Percentiles rank a stretch among this genome's conserved stretches.
These are phyloP conservation scores for Aspergillus sp. DNA, from an alignment of 2,329 filamentous ascomycete genomes.

Conservation along the genomic window DNA sequence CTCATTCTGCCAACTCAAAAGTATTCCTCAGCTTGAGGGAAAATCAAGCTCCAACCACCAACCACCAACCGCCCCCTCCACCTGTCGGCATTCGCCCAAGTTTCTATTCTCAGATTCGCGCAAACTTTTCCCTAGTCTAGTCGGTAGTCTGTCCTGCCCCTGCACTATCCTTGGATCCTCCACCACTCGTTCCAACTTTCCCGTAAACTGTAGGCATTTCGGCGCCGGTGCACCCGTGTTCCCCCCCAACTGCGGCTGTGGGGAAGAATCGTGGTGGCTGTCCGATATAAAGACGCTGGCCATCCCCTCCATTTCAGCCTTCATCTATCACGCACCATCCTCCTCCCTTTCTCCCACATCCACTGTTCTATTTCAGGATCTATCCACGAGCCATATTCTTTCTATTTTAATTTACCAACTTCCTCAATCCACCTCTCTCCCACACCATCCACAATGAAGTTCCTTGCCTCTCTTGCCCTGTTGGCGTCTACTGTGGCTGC, in stretches of 20 bases:
- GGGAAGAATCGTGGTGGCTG: background rate
- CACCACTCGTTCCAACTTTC: background rate
- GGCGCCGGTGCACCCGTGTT: background rate
- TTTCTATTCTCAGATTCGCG: background rate
- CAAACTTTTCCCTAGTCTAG: background rate
- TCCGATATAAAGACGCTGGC: constrained; percentile 4
- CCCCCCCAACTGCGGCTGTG: background rate
- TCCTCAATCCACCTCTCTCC: background rate
- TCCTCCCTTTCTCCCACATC: background rate
- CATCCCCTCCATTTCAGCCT: background rate
- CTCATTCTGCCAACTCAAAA: background rate
- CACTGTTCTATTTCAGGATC: background rate
- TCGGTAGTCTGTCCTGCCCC: background rate
- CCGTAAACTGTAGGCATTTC: background rate
- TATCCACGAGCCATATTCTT: background rate
- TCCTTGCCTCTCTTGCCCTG: constrained; percentile 31
- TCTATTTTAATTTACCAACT: background rate
- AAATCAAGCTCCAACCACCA: background rate
- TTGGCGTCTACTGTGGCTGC: constrained; percentile 31
- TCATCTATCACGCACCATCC: background rate
- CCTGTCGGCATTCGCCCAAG: background rate
- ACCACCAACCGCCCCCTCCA: background rate
- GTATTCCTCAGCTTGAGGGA: background rate
- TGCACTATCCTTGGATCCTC: constrained; percentile 2
- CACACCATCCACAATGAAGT: constrained; percentile 26